Percentiles rank a stretch among this genome's conserved stretches.
Evolutionary conservation across 1,284 basidiomycete genomes (phyloP).

Genomic region (Boletellus sp.): DNA sequence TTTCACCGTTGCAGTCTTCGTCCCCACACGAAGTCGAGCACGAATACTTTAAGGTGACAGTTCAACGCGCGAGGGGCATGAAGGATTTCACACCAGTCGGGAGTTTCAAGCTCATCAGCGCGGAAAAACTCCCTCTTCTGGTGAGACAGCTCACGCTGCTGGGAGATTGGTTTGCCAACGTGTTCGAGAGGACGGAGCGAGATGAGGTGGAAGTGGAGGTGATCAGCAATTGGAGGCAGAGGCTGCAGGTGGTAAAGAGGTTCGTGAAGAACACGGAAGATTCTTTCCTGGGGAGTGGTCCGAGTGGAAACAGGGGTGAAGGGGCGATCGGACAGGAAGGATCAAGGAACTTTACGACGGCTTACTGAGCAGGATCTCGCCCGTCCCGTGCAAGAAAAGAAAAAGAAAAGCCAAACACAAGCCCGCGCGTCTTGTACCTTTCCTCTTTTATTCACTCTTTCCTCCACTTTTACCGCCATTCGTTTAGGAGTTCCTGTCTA

Average conservation of each 20-base stretch:
- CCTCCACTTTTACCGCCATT: slow-evolving; percentile 7
- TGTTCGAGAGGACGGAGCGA: slow-evolving; percentile 72
- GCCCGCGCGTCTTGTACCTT: background rate
- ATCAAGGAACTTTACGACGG: slow-evolving; percentile 49
- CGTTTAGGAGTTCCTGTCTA: slow-evolving; percentile 1
- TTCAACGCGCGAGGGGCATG: slow-evolving; percentile 85
- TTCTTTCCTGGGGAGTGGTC: slow-evolving; percentile 3
- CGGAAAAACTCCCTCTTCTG: slow-evolving; percentile 76
- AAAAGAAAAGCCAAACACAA: slow-evolving; percentile 1
- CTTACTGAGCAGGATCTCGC: slow-evolving; percentile 21
- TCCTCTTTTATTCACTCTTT: background rate
- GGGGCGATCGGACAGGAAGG: slow-evolving; percentile 46
- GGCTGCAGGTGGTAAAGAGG: slow-evolving; percentile 75
- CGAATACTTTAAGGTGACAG: slow-evolving; percentile 89
- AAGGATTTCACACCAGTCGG: slow-evolving; percentile 89
- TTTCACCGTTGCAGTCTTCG: slow-evolving; percentile 24
- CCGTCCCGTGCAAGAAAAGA: background rate
- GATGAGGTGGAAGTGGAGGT: slow-evolving; percentile 74
- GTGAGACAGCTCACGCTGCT: slow-evolving; percentile 84
- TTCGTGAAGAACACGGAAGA: slow-evolving; percentile 40
- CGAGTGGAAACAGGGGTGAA: slow-evolving; percentile 25
- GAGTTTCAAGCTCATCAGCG: slow-evolving; percentile 89
- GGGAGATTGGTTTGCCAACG: slow-evolving; percentile 83
- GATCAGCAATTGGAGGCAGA: slow-evolving; percentile 84
- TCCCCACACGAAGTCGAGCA: slow-evolving; percentile 58